A percentile compares a stretch with the other conserved stretches of the same genome.
Evolutionary conservation across 805 yeast species (phyloP).

Genomic region (Scheffersomyces amazonensis): DNA sequence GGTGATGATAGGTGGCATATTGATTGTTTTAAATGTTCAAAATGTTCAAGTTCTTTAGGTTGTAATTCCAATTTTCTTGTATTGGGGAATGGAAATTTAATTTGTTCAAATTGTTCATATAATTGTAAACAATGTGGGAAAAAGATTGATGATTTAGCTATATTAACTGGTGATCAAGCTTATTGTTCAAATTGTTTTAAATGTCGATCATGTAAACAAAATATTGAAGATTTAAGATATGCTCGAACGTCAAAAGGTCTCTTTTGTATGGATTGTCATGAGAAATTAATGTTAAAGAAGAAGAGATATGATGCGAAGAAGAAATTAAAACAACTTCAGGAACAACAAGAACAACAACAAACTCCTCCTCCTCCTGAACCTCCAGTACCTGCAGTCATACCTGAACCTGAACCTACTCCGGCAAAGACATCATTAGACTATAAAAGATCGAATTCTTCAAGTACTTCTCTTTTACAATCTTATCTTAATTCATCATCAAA

Average conservation of each 20-base stretch:
- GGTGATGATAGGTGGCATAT: conserved; percentile 97
- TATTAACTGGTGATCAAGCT: conserved; percentile 91
- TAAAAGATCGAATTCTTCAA: neutral
- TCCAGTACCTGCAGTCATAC: neutral
- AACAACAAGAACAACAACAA: conserved; percentile 11
- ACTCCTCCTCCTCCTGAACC: neutral
- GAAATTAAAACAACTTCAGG: conserved; percentile 13
- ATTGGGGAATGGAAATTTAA: conserved; percentile 86
- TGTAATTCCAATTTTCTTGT: conserved; percentile 89
- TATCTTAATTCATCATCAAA: neutral
- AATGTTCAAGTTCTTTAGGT: conserved; percentile 74
- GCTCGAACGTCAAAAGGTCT: conserved; percentile 92
- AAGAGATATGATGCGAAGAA: conserved; percentile 55
- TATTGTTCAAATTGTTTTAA: conserved; percentile 88
- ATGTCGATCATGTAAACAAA: conserved; percentile 82
- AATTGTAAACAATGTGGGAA: conserved; percentile 80
- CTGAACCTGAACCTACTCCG: neutral
- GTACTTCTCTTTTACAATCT: conserved; percentile 1
- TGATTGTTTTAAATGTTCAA: conserved; percentile 85
- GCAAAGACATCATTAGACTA: neutral
- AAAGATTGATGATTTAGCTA: conserved; percentile 90
- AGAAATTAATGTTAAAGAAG: conserved; percentile 72
- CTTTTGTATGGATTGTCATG: conserved; percentile 92
- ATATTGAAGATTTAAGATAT: conserved; percentile 84
- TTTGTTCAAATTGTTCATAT: conserved; percentile 91